Evolutionary conservation across 306 rosid genomes (phyloP).

Genomic region (Citrullus amarus): DNA sequence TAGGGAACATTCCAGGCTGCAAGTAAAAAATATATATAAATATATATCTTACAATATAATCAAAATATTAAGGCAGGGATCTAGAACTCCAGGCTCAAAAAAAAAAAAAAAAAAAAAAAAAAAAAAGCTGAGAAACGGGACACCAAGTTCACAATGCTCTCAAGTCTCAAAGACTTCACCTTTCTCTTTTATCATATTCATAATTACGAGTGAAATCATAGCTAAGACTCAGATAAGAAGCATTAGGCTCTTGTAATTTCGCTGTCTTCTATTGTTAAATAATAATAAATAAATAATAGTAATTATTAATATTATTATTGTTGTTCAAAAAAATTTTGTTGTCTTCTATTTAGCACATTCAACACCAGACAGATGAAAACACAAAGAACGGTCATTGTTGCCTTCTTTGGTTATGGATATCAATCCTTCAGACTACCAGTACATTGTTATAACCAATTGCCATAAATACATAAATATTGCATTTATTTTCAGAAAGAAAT

Average conservation of each 20-base stretch:
- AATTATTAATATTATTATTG: too few species aligned
- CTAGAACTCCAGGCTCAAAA: neutral
- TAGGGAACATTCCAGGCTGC: constrained; percentile 91
- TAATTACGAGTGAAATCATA: neutral
- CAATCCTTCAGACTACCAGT: neutral
- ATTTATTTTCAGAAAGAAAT: neutral
- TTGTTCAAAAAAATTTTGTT: neutral
- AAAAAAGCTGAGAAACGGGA: neutral
- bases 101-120: neutral
- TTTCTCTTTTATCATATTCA: neutral
- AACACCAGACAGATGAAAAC: neutral
- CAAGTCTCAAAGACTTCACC: neutral
- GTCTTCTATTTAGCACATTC: neutral
- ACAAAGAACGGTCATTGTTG: neutral
- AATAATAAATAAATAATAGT: too few species aligned
- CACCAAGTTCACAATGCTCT: neutral
- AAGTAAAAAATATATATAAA: constrained; percentile 12
- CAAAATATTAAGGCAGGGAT: neutral
- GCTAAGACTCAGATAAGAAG: neutral
- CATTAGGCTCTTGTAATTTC: neutral
- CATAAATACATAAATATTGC: neutral
- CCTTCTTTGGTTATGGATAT: neutral
- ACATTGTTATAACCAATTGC: neutral
- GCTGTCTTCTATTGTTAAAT: neutral
- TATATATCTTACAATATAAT: neutral